These are phyloP conservation scores for Bruguiera parviflora DNA, from an alignment of 345 rosid species.

Conservation along the genomic window DNA sequence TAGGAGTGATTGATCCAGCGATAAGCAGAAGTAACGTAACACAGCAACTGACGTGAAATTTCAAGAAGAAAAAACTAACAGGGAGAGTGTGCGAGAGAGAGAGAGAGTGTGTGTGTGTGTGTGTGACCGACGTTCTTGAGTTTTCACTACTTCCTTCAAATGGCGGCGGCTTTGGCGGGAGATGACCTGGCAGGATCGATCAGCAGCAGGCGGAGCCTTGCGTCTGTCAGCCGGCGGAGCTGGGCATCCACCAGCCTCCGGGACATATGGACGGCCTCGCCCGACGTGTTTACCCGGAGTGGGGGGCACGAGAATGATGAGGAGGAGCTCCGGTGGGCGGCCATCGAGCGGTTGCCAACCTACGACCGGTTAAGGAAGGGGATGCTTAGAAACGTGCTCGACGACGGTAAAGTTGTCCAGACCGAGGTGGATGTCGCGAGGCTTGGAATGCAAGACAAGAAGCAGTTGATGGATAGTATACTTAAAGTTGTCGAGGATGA, in stretches of 20 bases:
- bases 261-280: slow-evolving; percentile 41
- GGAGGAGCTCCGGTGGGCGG: slow-evolving; percentile 92
- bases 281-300: slow-evolving; percentile 42
- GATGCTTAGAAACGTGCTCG: slow-evolving; percentile 50
- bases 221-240: slow-evolving; percentile 46
- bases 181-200: slow-evolving; percentile 57
- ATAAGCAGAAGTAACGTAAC: not conserved
- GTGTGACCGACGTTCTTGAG: not conserved
- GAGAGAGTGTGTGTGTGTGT: not conserved
- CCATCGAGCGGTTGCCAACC: slow-evolving; percentile 92
- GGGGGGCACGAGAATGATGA: slow-evolving; percentile 47
- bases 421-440: slow-evolving; percentile 61
- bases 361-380: slow-evolving; percentile 71
- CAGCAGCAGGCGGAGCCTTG: slow-evolving; percentile 50
- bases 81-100: not conserved
- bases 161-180: slow-evolving; percentile 41
- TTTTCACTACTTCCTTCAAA: not conserved
- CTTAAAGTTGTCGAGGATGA: slow-evolving; percentile 72
- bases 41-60: not conserved
- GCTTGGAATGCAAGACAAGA: slow-evolving; percentile 58
- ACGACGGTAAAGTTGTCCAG: slow-evolving; percentile 43
- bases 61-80: not conserved
- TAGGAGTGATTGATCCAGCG: no score
- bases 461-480: slow-evolving; percentile 58
- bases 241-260: slow-evolving; percentile 46